Base-by-base conservation (phyloP, 306 rosid genomes). In the Cicer judaicum region DNA sequence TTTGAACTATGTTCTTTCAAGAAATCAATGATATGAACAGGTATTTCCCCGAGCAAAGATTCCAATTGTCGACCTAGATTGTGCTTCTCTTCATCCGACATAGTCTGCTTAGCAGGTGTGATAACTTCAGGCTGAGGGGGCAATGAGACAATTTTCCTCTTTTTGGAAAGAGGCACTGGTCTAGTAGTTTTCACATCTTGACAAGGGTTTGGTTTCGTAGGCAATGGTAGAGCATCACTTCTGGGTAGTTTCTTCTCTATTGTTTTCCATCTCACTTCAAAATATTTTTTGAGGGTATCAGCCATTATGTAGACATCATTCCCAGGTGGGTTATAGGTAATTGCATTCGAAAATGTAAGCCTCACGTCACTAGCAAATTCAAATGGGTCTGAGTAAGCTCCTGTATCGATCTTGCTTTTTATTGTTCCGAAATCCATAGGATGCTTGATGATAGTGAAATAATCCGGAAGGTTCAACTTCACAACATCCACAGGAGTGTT, bases 371-470 rank as follows among this genome's bases (percentile, higher is more conserved):
- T 83, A 66, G 83, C 87, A 79, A 90, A 87, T 75, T 89, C 85
- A 78, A 66, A 29, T 0, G 93, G 96, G 14, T 80, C 42, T 7
- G 86, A 62, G 72, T 88, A 92, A 7, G 60, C 77, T 75, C 92
- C 92, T 6, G 85, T 76, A 49, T 79, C 81, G 53, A 89, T 34
- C 80, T 90, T 92, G 52, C 62, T 68, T 76, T 92, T 85, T 64
- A 92, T 40, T 38, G 89, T 90, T 69, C 97, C 97, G 76, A 92
- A 81, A 79, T 92, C 97, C 96, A 92, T 92, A 11, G 97, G 97
- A 64, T 77, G 78, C 83, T 92, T 92, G 42, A 92, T 90, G 50
- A 92, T 70, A 44, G 61, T 85, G 68, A 85, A 87, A 83, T 92
- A 92, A 81, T 89, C 97, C 0, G 90, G 92, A 80, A 92, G 82